A percentile compares a stretch with the other conserved stretches of the same genome.
Evolutionary conservation across 305 asterid species (phyloP).

Genomic region (Euphrasia arctica): DNA sequence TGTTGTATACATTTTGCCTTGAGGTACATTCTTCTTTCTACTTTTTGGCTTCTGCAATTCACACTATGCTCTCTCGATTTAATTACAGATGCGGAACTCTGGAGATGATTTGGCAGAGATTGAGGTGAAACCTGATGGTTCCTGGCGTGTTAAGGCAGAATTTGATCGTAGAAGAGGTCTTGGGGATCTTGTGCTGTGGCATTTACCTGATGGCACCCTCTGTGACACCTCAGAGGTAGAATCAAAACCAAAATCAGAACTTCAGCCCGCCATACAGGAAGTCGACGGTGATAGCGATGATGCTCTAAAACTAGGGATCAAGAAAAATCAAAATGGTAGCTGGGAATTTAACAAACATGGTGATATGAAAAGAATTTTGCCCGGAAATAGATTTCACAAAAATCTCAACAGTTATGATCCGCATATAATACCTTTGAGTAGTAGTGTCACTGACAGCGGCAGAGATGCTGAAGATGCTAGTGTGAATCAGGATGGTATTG

Average conservation of each 20-base stretch:
- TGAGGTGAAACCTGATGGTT: conserved; percentile 97
- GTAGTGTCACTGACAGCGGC: conserved; percentile 91
- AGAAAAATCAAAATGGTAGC: conserved; percentile 66
- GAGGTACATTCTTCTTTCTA: conserved; percentile 19
- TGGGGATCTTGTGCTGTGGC: conserved; percentile 92
- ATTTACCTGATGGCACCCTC: conserved; percentile 80
- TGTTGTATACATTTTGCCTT: conserved; percentile 27
- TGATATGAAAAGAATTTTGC: no score
- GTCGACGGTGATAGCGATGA: conserved; percentile 64
- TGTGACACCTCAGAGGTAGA: conserved; percentile 50
- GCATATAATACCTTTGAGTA: conserved; percentile 63
- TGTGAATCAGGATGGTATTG: conserved; percentile 85
- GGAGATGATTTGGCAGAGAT: conserved; percentile 87
- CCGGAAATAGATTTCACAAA: no score
- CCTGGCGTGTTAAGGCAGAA: conserved; percentile 97
- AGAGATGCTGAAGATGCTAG: conserved; percentile 87
- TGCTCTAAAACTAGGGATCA: conserved; percentile 70
- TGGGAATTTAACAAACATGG: conserved; percentile 83
- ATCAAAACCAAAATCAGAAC: conserved; percentile 62
- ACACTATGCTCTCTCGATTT: conserved; percentile 16
- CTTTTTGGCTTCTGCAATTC: conserved; percentile 7
- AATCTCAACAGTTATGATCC: no score
- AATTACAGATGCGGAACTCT: conserved; percentile 52
- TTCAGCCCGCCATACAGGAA: conserved; percentile 66
- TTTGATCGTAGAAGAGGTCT: conserved; percentile 57